These are phyloP conservation scores for Monosporascus sp. DNA, from an alignment of 2,329 filamentous ascomycete genomes.

Conservation along the genomic window DNA sequence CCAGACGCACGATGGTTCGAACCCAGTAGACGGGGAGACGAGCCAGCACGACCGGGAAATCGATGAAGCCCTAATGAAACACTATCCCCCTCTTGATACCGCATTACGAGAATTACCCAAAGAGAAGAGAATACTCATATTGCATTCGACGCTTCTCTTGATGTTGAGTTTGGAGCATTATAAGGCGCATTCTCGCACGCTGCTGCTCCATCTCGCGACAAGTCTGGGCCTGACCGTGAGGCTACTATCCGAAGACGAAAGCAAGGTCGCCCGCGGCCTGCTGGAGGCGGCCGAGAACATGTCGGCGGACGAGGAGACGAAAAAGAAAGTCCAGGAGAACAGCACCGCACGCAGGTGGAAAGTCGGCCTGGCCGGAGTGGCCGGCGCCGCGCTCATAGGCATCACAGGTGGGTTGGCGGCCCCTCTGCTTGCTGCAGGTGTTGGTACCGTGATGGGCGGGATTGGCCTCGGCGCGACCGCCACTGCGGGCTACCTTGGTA, in stretches of 20 bases:
- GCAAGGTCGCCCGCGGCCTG: slow-evolving; percentile 68
- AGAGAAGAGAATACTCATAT: slow-evolving; percentile 57
- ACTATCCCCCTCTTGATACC: slow-evolving; percentile 59
- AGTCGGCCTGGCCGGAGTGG: slow-evolving; percentile 43
- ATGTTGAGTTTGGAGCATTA: slow-evolving; percentile 74
- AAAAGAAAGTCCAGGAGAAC: slow-evolving; percentile 58
- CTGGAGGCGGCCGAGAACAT: slow-evolving; percentile 65
- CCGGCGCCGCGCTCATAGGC: slow-evolving; percentile 59
- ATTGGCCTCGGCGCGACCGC: slow-evolving; percentile 73
- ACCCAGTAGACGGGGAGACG: slow-evolving; percentile 6
- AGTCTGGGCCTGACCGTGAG: slow-evolving; percentile 64
- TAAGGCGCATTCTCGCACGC: slow-evolving; percentile 64
- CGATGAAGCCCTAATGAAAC: slow-evolving; percentile 41
- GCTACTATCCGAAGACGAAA: slow-evolving; percentile 65
- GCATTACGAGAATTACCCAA: slow-evolving; percentile 53
- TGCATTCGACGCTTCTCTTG: slow-evolving; percentile 68
- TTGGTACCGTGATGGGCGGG: slow-evolving; percentile 74
- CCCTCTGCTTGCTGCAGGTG: slow-evolving; percentile 71
- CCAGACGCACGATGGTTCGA: not conserved
- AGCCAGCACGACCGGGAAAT: slow-evolving; percentile 34
- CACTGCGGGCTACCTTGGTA: slow-evolving; percentile 74
- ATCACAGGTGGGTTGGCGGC: slow-evolving; percentile 72
- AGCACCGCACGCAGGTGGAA: slow-evolving; percentile 64
- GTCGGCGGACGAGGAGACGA: slow-evolving; percentile 58
- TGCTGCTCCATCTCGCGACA: slow-evolving; percentile 65